These are phyloP conservation scores for Fraxinus ornus DNA, from an alignment of 305 asterid species.

Conservation along the genomic window DNA sequence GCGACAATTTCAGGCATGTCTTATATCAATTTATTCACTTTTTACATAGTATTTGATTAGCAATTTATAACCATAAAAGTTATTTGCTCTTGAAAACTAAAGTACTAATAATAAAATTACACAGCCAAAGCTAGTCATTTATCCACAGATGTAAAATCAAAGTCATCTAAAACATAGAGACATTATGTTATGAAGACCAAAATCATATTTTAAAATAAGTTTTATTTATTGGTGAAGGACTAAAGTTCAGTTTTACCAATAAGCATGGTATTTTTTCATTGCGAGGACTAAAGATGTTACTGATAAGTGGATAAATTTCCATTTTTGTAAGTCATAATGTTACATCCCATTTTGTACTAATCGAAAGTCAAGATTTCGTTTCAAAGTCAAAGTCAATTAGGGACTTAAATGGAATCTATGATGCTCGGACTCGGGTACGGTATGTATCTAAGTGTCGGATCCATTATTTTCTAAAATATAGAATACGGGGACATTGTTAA, in stretches of 20 bases:
- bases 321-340: neutral
- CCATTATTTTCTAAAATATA: too few species aligned
- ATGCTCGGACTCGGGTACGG: too few species aligned
- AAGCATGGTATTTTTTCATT: neutral
- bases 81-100: neutral
- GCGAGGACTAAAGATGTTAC: neutral
- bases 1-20: neutral
- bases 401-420: too few species aligned
- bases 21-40: neutral
- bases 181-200: neutral
- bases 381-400: too few species aligned
- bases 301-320: neutral
- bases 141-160: neutral
- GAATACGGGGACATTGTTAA: too few species aligned
- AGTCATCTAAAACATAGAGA: neutral
- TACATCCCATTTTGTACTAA: too few species aligned
- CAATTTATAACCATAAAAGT: neutral
- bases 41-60: neutral
- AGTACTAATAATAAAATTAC: neutral
- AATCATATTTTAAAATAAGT: neutral
- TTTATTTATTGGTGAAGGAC: neutral
- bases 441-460: too few species aligned
- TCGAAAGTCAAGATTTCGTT: too few species aligned
- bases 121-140: neutral
- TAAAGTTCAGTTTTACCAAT: neutral